Base-by-base conservation (phyloP, 257 asterid species). In the Ilex aquifolium region DNA sequence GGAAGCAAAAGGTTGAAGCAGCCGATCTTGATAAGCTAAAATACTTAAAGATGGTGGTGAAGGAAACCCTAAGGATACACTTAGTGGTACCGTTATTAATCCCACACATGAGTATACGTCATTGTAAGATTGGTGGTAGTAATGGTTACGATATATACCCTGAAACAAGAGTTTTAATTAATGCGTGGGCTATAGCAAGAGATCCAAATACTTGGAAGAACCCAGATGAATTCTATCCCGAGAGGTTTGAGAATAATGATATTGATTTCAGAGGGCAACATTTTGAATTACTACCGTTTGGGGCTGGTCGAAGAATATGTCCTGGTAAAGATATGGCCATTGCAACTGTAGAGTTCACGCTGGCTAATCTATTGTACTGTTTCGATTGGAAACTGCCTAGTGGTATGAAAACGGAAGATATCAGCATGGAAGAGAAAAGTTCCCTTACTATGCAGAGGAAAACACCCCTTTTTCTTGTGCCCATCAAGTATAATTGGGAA, bases 41-140 rank as follows among this genome's bases (percentile, higher is more conserved):
- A 42, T 69, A 70, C 56, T 65, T 79, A 44, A 72, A 70, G 32
- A 65, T 58, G 50, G 58, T 72, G 15, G 53, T 71, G 16, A 72
- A 75, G 16, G 83, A 74, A 74, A 77, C 77, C 44, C 72, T 79
- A 31, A 69, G 85, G 57, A 13, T 72, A 10, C 85, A 79, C 31
- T 71, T 77, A 57, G 59, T 67, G 2, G 57, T 9, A 12, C 63
- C 70, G 1, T 61, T 72, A 4, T 11, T 64, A 30, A 0, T 67
- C 11, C 77, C 77, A 2, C 66, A 66, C 5, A 65, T 63, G 63
- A 14, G 59, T 15, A 64, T n/a, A 65, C 39, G 15, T 21, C 39
- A 17, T 32, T 61, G 76, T 31, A 51, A 48, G 30, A 56, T 72
- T 60, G 54, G 31, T 1, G 66, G 31, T 1, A 31, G 50, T 7